phyloP scores from a whole-genome alignment of 768 basidiomycete genomes.

The Boletales sp. region DNA sequence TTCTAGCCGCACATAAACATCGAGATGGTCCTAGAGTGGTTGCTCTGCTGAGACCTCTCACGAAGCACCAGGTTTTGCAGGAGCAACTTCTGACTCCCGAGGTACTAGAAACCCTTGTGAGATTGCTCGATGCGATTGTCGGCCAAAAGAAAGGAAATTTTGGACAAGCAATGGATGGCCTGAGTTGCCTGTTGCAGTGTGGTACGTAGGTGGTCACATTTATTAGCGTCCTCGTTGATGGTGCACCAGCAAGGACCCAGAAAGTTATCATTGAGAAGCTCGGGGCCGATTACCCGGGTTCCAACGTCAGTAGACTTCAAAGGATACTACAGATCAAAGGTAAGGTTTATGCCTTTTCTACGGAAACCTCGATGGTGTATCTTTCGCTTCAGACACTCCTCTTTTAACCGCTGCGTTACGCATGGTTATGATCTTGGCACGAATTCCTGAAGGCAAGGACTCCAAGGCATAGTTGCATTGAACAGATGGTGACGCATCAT shows the following conservation, averaged over 20 bases:
- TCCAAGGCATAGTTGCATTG: not conserved
- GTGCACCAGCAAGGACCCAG: constrained; percentile 9
- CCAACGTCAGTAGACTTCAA: constrained; percentile 7
- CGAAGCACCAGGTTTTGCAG: constrained; percentile 13
- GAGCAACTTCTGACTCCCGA: constrained; percentile 12
- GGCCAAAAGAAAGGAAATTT: constrained; percentile 3
- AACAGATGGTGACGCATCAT: not conserved
- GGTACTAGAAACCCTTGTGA: constrained; percentile 10
- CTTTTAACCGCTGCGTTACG: constrained; percentile 15
- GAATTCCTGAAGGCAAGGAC: constrained; percentile 15
- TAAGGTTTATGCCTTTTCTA: not conserved
- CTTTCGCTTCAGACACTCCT: constrained; percentile 2
- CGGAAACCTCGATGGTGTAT: not conserved
- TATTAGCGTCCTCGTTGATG: not conserved
- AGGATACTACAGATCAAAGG: constrained; percentile 13
- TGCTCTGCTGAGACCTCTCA: constrained; percentile 20
- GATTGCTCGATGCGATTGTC: constrained; percentile 13
- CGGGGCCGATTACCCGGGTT: not conserved
- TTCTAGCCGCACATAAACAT: constrained; percentile 14
- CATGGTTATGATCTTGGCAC: constrained; percentile 15
- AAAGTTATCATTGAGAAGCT: constrained; percentile 8
- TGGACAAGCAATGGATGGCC: constrained; percentile 21
- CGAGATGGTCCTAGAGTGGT: constrained; percentile 18
- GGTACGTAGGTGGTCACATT: constrained; percentile 4
- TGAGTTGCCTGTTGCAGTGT: constrained; percentile 14